Conservation (phyloP, 768 basidiomycete genomes). For the Pisolithus orientalis region DNA sequence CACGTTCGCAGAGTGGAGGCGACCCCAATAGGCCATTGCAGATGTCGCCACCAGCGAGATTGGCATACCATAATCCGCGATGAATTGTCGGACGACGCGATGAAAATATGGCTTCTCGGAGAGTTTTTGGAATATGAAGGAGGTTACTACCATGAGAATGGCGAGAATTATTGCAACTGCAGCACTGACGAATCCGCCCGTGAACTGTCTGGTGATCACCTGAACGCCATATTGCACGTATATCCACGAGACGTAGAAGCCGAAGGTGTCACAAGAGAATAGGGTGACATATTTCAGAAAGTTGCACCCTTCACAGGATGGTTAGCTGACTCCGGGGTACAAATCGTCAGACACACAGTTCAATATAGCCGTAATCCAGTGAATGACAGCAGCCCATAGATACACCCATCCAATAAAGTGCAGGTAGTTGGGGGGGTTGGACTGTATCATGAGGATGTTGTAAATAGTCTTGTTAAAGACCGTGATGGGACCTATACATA, state of each 20-base stretch:
- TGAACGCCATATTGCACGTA: conserved; percentile 89
- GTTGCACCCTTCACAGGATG: conserved; percentile 56
- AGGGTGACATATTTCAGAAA: conserved; percentile 83
- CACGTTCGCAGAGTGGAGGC: conserved; percentile 54
- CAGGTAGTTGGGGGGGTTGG: conserved; percentile 66
- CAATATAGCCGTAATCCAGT: conserved; percentile 74
- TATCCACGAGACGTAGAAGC: conserved; percentile 89
- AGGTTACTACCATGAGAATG: conserved; percentile 65
- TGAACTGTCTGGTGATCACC: conserved; percentile 70
- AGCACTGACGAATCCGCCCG: conserved; percentile 36
- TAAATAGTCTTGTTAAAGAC: conserved; percentile 90
- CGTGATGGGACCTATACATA: conserved; percentile 69
- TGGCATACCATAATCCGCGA: conserved; percentile 89
- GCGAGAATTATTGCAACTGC: conserved; percentile 69
- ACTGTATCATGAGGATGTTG: conserved; percentile 54
- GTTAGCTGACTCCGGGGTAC: neutral
- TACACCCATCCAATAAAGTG: conserved; percentile 93
- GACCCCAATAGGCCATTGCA: conserved; percentile 83
- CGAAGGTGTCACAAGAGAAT: conserved; percentile 89
- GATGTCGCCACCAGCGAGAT: conserved; percentile 73
- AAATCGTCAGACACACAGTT: conserved; percentile 48
- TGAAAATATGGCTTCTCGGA: conserved; percentile 65
- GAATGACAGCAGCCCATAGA: conserved; percentile 80
- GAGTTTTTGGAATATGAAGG: conserved; percentile 67
- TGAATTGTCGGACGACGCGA: conserved; percentile 65